A percentile compares a stretch with the other conserved stretches of the same genome.
Evolutionary conservation across 2,329 filamentous ascomycete species (phyloP).

Genomic region (Elsinoe fawcettii): DNA sequence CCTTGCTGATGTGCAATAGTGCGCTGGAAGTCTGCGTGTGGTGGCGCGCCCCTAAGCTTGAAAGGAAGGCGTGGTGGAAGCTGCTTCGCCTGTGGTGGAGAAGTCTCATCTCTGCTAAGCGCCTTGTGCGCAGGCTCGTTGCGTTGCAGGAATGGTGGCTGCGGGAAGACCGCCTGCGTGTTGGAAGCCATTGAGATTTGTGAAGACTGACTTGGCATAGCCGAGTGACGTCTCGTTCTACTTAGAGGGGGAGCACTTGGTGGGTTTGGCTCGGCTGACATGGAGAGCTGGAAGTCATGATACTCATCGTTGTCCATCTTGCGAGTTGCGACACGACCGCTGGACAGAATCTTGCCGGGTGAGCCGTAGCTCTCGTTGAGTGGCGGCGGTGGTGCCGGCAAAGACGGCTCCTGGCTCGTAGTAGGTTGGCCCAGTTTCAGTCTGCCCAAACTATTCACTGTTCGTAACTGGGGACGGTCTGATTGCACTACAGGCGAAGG

Average conservation of each 20-base stretch:
- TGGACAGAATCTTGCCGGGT: not conserved
- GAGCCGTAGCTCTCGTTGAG: not conserved
- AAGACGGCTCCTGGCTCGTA: not conserved
- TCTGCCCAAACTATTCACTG: slow-evolving; percentile 7
- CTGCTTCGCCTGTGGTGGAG: slow-evolving; percentile 17
- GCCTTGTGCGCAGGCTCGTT: slow-evolving; percentile 1
- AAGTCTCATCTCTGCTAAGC: slow-evolving; percentile 18
- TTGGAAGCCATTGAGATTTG: slow-evolving; percentile 5
- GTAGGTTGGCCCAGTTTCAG: not conserved
- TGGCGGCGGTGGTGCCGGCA: not conserved
- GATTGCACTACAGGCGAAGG: not conserved
- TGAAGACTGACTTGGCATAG: slow-evolving; percentile 19
- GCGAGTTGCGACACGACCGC: slow-evolving; percentile 8
- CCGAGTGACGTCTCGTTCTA: slow-evolving; percentile 13
- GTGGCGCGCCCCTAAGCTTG: slow-evolving; percentile 16
- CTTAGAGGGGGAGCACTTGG: slow-evolving; percentile 14
- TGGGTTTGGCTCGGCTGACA: slow-evolving; percentile 11
- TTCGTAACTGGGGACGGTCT: slow-evolving; percentile 1
- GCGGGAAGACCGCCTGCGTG: not conserved
- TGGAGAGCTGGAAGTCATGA: slow-evolving; percentile 13
- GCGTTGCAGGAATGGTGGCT: slow-evolving; percentile 11
- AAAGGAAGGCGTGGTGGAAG: slow-evolving; percentile 13
- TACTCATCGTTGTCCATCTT: slow-evolving; percentile 15
- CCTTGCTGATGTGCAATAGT: not conserved
- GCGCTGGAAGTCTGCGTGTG: slow-evolving; percentile 6